A percentile compares a stretch with the other conserved stretches of the same genome.
Conservation (phyloP, 495 filamentous ascomycete genomes). For the Sordaria brevicollis region DNA sequence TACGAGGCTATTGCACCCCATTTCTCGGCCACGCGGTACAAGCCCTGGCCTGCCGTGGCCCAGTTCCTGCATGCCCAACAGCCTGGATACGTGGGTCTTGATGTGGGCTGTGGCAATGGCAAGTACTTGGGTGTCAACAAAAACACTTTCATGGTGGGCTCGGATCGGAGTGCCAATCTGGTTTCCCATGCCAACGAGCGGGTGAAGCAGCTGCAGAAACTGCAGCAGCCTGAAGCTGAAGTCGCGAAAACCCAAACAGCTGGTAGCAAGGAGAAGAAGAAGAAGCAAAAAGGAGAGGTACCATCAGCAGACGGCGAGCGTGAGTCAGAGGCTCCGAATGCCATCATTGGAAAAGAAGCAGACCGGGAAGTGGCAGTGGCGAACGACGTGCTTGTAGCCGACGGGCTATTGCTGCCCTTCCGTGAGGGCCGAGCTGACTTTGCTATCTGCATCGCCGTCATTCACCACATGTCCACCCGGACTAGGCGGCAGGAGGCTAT, state of each 20-base stretch:
- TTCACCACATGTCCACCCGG: slow-evolving; percentile 88
- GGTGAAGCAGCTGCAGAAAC: slow-evolving; percentile 37
- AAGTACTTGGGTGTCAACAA: slow-evolving; percentile 82
- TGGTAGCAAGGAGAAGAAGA: slow-evolving; percentile 1
- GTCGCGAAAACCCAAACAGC: neutral
- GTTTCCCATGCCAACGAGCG: slow-evolving; percentile 60
- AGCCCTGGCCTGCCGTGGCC: slow-evolving; percentile 93
- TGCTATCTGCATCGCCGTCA: slow-evolving; percentile 85
- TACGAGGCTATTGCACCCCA: slow-evolving; percentile 92
- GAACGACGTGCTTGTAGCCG: slow-evolving; percentile 50
- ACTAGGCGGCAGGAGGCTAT: slow-evolving; percentile 65
- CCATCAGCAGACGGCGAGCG: neutral
- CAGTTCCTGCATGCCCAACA: slow-evolving; percentile 58
- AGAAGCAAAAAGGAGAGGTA: neutral
- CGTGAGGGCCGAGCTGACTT: slow-evolving; percentile 69
- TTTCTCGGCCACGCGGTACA: slow-evolving; percentile 92
- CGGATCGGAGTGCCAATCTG: slow-evolving; percentile 75
- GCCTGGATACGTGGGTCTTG: slow-evolving; percentile 72
- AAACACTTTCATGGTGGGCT: slow-evolving; percentile 72
- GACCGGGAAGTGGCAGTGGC: slow-evolving; percentile 3
- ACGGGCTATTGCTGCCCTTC: slow-evolving; percentile 65
- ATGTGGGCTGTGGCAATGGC: slow-evolving; percentile 93
- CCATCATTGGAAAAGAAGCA: neutral
- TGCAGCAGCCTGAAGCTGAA: neutral
- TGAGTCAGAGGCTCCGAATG: neutral